These are phyloP conservation scores for Colletotrichum cereale DNA, from an alignment of 2,329 filamentous ascomycete genomes.

Conservation along the genomic window DNA sequence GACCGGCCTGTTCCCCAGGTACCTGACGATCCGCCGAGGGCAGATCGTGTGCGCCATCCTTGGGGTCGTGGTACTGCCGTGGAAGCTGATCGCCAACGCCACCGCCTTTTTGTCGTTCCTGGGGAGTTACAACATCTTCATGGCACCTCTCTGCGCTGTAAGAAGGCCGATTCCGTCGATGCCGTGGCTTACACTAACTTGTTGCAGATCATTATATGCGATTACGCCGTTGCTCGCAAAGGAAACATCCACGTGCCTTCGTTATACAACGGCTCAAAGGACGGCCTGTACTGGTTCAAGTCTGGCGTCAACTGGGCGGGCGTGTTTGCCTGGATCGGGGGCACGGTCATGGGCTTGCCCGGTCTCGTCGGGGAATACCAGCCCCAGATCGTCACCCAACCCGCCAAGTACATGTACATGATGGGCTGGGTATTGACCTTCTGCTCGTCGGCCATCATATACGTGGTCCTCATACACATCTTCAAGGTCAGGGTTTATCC, in stretches of 20 bases:
- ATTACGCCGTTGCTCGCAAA: conserved; percentile 50
- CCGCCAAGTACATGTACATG: conserved; percentile 48
- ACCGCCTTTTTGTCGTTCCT: conserved; percentile 45
- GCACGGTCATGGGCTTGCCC: conserved; percentile 45
- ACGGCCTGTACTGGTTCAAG: conserved; percentile 50
- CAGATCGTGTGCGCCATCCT: conserved; percentile 50
- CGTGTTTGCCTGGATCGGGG: conserved; percentile 45
- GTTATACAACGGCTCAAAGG: conserved; percentile 46
- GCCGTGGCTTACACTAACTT: not conserved
- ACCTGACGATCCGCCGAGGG: conserved; percentile 49
- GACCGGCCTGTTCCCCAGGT: conserved; percentile 48
- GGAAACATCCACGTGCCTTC: conserved; percentile 51
- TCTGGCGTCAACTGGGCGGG: conserved; percentile 49
- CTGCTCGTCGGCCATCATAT: conserved; percentile 45
- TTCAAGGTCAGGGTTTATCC: conserved; percentile 45
- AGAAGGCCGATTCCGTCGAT: not conserved
- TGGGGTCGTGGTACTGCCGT: conserved; percentile 48
- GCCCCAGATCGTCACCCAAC: conserved; percentile 43
- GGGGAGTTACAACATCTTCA: conserved; percentile 46
- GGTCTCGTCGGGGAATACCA: conserved; percentile 47
- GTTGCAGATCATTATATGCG: conserved; percentile 48
- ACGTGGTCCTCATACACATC: conserved; percentile 42
- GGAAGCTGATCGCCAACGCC: conserved; percentile 47
- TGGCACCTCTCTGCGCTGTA: conserved; percentile 46
- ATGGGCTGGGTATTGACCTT: conserved; percentile 49